These are phyloP conservation scores for Lithospermum erythrorhizon DNA, from an alignment of 257 asterid genomes.

Conservation along the genomic window DNA sequence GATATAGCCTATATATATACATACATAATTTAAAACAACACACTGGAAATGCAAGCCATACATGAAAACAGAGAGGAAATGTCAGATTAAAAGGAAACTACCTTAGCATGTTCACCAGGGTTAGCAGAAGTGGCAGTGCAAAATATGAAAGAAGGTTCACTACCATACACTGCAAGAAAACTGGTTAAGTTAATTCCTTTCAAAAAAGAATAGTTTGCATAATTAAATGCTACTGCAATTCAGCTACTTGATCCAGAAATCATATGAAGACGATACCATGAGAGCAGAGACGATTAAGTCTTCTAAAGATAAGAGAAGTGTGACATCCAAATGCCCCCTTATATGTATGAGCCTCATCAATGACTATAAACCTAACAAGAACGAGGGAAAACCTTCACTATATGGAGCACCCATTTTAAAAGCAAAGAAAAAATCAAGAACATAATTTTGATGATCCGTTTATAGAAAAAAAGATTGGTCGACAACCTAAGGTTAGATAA, in stretches of 20 bases:
- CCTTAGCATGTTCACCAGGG: slow-evolving; percentile 90
- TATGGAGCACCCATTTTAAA: slow-evolving; percentile 1
- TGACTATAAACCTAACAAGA: slow-evolving; percentile 52
- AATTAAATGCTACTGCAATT: slow-evolving; percentile 12
- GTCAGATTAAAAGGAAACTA: slow-evolving; percentile 18
- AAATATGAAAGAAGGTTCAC: slow-evolving; percentile 83
- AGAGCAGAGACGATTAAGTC: slow-evolving; percentile 88
- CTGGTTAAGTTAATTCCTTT: slow-evolving; percentile 19
- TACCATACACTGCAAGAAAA: slow-evolving; percentile 70
- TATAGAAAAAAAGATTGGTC: background rate
- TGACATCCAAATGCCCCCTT: slow-evolving; percentile 96
- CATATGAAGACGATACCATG: slow-evolving; percentile 40
- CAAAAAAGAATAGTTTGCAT: slow-evolving; percentile 2
- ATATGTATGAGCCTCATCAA: slow-evolving; percentile 90
- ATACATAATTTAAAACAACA: background rate
- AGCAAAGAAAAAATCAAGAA: background rate
- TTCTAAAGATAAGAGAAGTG: slow-evolving; percentile 78
- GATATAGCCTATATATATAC: too few species aligned
- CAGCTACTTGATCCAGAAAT: slow-evolving; percentile 3
- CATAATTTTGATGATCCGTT: background rate
- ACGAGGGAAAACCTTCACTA: background rate
- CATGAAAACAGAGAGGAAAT: slow-evolving; percentile 6
- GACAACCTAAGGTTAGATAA: slow-evolving; percentile 64
- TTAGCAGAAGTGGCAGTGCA: slow-evolving; percentile 95
- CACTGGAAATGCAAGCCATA: background rate